phyloP scores from a whole-genome alignment of 2,329 filamentous ascomycete species.

The Trichoderma sp. region DNA sequence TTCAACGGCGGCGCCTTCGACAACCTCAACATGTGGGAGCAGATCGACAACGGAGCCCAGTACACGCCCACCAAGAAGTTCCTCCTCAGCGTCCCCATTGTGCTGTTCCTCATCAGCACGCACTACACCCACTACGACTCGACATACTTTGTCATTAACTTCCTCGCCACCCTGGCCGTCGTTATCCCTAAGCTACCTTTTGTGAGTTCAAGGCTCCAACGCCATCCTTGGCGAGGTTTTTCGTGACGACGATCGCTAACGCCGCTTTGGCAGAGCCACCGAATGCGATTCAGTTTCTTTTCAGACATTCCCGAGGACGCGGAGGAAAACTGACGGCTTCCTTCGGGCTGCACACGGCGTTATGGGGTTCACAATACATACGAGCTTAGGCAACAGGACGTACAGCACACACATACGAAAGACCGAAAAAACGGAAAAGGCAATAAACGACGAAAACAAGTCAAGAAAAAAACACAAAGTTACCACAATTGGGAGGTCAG shows the following conservation, averaged over 20 bases:
- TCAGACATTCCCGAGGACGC: conserved; percentile 57
- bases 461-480: too few species aligned
- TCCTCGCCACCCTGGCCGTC: conserved; percentile 85
- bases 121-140: conserved; percentile 99
- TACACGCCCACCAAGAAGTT: conserved; percentile 99
- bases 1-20: conserved; percentile 99
- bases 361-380: conserved; percentile 25
- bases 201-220: conserved; percentile 58
- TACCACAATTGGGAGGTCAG: conserved; percentile 24
- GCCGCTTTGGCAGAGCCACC: conserved; percentile 65
- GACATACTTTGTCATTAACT: conserved; percentile 96
- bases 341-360: conserved; percentile 28
- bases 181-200: conserved; percentile 96
- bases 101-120: conserved; percentile 93
- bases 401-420: conserved; percentile 18
- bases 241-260: conserved; percentile 33
- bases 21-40: conserved; percentile 99
- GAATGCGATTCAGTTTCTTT: conserved; percentile 75
- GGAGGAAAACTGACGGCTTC: conserved; percentile 51
- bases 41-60: conserved; percentile 98
- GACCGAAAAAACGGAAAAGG: background rate
- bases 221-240: background rate
- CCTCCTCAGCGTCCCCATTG: conserved; percentile 87
- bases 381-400: conserved; percentile 27
- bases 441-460: background rate